Conservation (phyloP, 2,329 filamentous ascomycete species). For the Tympanopsis confertula region DNA sequence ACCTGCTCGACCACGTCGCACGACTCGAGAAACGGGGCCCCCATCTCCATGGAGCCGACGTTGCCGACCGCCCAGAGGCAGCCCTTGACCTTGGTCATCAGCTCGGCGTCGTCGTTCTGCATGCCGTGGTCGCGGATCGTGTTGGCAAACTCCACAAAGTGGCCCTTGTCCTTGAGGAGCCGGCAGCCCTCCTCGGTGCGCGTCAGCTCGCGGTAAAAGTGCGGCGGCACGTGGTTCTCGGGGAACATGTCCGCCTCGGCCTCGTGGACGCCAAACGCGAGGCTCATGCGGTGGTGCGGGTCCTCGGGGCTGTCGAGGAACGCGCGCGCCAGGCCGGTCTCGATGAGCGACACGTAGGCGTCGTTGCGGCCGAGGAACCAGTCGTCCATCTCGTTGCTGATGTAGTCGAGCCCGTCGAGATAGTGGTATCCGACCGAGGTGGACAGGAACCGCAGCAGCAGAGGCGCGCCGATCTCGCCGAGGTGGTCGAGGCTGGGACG, state of each 20-base stretch:
- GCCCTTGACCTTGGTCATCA: conserved; percentile 86
- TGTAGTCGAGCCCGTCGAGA: conserved; percentile 91
- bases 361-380: conserved; percentile 98
- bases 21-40: conserved; percentile 83
- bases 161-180: conserved; percentile 79
- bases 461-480: conserved; percentile 87
- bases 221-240: conserved; percentile 65
- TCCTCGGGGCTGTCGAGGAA: conserved; percentile 52
- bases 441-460: conserved; percentile 83
- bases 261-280: conserved; percentile 44
- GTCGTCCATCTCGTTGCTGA: conserved; percentile 99
- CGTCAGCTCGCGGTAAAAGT: conserved; percentile 93
- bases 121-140: conserved; percentile 82
- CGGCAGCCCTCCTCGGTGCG: conserved; percentile 86
- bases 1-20: conserved; percentile 81
- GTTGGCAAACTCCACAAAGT: conserved; percentile 84
- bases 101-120: conserved; percentile 73
- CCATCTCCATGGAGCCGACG: conserved; percentile 94
- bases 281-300: conserved; percentile 44
- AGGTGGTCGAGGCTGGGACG: conserved; percentile 87
- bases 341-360: conserved; percentile 85
- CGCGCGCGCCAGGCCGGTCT: conserved; percentile 83
- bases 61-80: conserved; percentile 97
- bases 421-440: conserved; percentile 98
- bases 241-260: conserved; percentile 30